Base-by-base conservation (phyloP, 148 eudicot species). In the Bassia scoparia region DNA sequence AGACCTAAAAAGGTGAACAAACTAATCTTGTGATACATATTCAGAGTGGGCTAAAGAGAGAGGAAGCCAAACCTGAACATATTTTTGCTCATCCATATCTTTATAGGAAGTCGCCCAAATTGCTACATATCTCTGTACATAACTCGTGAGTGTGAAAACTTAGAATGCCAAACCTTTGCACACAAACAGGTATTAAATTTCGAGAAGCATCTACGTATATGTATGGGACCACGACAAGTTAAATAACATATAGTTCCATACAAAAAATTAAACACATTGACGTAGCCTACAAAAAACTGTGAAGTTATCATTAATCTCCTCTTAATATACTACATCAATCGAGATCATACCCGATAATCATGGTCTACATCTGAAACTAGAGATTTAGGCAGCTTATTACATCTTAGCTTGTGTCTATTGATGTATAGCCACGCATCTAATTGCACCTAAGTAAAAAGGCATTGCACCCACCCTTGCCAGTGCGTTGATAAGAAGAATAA, bases 361-460 rank as follows among this genome's bases (percentile, higher is more conserved):
- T 84, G 82, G 44, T 86, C 90, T 26, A 79, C 80, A 65, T 81
- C 86, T 60, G 79, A 83, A 83, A 55, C 68, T 71, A 82, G 74
- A 49, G 72, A 73, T 68, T 74, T 83, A 58, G 76, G 82, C 74
- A 67, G 76, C 72, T 78, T 84, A 78, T 72, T 87, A 31, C 71
- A 53, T 49, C 81, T 61, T 76, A 83, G 79, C 50, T 76, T 86
- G 70, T 75, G 85, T 62, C 84, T 68, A 58, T 84, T 83, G 73
- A 89, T 89, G 74, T 89, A 82, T 70, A 68, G 72, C 94, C 94
- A 89, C 60, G 94, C 94, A 69, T 87, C 82, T 73, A 89, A 69
- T 44, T 89, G 90, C 82, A 84, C 90, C 68, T 87, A 89, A 37
- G 85, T 75, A 76, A 89, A 89, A 76, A 81, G 81, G 72, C n/a